Percentiles rank a stretch among this genome's conserved stretches.
These are phyloP conservation scores for Rhipidocladum racemiflorum DNA, from an alignment of 176 grass and related monocot species.

Conservation along the genomic window DNA sequence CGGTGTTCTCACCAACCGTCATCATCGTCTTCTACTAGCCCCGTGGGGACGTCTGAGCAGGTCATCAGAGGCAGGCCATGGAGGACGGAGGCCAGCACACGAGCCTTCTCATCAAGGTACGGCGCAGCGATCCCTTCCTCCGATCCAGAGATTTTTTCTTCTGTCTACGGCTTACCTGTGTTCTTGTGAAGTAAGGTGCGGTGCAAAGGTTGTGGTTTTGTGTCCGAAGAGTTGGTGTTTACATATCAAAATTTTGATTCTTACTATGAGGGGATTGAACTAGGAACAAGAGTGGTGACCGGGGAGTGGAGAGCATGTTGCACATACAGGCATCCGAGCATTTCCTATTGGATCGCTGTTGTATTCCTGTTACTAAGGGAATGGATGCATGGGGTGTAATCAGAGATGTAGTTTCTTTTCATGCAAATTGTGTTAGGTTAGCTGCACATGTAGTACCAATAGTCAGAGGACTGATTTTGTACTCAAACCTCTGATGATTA, in stretches of 20 bases:
- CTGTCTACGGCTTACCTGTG: neutral
- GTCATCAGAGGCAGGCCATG: conserved; percentile 22
- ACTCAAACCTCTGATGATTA: neutral
- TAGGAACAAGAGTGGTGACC: neutral
- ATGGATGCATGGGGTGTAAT: neutral
- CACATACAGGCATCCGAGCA: neutral
- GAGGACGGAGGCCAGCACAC: conserved; percentile 27
- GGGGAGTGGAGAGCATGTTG: neutral
- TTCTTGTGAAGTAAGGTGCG: neutral
- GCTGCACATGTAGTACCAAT: neutral
- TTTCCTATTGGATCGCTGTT: neutral
- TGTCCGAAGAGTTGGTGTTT: neutral
- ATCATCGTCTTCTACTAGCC: neutral
- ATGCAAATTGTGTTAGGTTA: neutral
- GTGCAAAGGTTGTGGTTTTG: neutral
- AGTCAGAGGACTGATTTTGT: neutral
- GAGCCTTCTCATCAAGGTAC: conserved; percentile 38
- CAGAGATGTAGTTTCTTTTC: neutral
- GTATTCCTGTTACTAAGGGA: neutral
- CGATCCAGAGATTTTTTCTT: neutral
- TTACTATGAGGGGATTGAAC: neutral
- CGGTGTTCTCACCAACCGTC: neutral
- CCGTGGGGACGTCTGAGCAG: neutral
- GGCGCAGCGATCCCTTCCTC: neutral
- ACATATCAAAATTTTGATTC: neutral